Conservation (phyloP, 1,139 yeast genomes). For the Zhuliangozyma blackwelliae region DNA sequence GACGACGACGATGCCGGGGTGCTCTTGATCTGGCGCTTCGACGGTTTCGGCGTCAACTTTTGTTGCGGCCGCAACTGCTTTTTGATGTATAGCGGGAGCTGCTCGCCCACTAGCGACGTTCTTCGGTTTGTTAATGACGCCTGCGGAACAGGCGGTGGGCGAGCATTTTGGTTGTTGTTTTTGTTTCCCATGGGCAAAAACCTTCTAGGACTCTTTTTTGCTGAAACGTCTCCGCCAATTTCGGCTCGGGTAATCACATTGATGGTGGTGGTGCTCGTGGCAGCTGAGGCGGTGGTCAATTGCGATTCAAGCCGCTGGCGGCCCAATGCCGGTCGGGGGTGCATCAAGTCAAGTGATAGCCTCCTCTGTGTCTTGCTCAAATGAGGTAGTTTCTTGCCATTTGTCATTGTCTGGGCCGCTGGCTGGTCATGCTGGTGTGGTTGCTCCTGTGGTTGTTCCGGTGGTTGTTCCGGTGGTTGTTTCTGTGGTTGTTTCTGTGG, state of each 20-base stretch:
- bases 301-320: constrained; percentile 12
- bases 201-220: background rate
- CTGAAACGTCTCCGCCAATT: constrained; percentile 1
- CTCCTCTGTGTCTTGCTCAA: constrained; percentile 23
- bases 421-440: background rate
- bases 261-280: constrained; percentile 28
- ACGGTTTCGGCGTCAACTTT: constrained; percentile 7
- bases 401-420: too few species aligned
- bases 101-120: constrained; percentile 35
- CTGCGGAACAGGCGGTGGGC: too few species aligned
- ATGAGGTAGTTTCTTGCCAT: constrained; percentile 16
- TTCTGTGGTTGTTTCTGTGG: background rate
- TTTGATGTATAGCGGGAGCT: constrained; percentile 35
- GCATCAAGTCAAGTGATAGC: constrained; percentile 31
- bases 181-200: background rate
- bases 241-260: constrained; percentile 33
- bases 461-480: too few species aligned
- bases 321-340: constrained; percentile 11
- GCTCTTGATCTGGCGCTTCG: constrained; percentile 3
- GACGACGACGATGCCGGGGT: constrained; percentile 4
- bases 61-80: constrained; percentile 21
- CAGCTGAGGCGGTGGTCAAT: constrained; percentile 26
- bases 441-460: background rate
- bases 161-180: too few species aligned
- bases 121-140: constrained; percentile 14